Base-by-base conservation (phyloP, 768 basidiomycete species). In the Leccinum disarticulatum region DNA sequence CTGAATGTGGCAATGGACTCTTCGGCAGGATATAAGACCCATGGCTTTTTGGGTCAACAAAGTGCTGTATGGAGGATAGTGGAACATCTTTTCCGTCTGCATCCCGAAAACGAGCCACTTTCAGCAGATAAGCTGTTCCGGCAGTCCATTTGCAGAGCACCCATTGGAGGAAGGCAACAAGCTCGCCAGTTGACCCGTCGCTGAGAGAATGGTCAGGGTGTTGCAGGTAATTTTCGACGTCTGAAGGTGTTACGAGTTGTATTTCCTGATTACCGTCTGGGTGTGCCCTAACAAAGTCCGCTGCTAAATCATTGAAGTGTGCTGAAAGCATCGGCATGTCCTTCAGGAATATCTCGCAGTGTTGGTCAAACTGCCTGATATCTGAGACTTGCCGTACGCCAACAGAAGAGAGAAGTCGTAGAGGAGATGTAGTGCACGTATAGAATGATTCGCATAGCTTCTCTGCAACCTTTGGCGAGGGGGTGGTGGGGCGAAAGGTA, bases 401-500 rank as follows among this genome's bases (percentile, higher is more conserved):
- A 31, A 27, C 31, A 28, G 51, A 52, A 28, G 51, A 52, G 11
- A 52, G 31, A 33, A 52, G 31, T 6, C n/a, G 31, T 31, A 33
- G 17, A 33, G 51, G 51, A 19, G 2, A 14, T 15, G 10, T 2
- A 8, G 80, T 77, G 62, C 88, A 90, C 0, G 77, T 70, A 71
- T 94, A 97, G 76, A 97, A 97, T 2, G 88, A 85, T 1, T 78
- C 74, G 67, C 91, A 87, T 56, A 95, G 80, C n/a, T 83, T 72
- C 14, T 73, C 75, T 0, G 91, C 86, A 22, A 97, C 91, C 41
- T 88, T 82, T 1, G 2, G 46, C 5, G 46, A 91, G 1, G 95
- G 95, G 0, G 94, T 94, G 49, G 62, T 61, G 31, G 28, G n/a
- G 15, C 36, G 17, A n/a, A 63, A 54, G 2, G 56, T 35, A 36